phyloP scores from a whole-genome alignment of 164 flowering plant species.

The Aristolochia contorta region DNA sequence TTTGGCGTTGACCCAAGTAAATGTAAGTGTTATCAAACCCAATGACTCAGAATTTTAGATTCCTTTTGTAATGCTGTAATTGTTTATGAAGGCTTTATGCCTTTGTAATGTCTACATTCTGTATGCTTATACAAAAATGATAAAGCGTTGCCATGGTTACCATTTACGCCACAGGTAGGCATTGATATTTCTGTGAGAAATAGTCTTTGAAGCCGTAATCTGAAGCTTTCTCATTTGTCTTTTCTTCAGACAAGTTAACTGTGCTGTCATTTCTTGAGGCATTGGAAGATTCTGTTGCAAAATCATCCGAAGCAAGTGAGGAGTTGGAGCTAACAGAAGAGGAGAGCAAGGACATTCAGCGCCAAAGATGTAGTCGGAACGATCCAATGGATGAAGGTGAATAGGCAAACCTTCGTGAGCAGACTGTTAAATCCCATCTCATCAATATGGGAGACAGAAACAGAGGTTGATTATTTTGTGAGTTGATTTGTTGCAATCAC shows the following conservation, averaged over 20 bases:
- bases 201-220: background rate
- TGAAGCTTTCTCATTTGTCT: background rate
- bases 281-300: conserved; percentile 78
- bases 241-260: conserved; percentile 60
- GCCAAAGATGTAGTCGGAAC: conserved; percentile 29
- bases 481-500: no score
- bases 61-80: background rate
- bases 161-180: no score
- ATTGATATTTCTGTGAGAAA: no score
- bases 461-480: no score
- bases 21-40: conserved; percentile 45
- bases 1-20: conserved; percentile 96
- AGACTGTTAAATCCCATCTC: no score
- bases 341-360: conserved; percentile 27
- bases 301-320: conserved; percentile 25
- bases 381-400: conserved; percentile 78
- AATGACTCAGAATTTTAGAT: background rate
- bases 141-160: no score
- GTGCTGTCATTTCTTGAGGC: conserved; percentile 93
- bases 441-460: no score
- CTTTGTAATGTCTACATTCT: no score
- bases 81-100: no score
- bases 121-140: no score
- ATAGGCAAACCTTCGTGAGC: conserved; percentile 12
- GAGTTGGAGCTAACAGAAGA: conserved; percentile 27